Evolutionary conservation across 106 monocot species (phyloP), one percentile per base, ranked within the genome.

Genomic region (Allium cepa): DNA sequence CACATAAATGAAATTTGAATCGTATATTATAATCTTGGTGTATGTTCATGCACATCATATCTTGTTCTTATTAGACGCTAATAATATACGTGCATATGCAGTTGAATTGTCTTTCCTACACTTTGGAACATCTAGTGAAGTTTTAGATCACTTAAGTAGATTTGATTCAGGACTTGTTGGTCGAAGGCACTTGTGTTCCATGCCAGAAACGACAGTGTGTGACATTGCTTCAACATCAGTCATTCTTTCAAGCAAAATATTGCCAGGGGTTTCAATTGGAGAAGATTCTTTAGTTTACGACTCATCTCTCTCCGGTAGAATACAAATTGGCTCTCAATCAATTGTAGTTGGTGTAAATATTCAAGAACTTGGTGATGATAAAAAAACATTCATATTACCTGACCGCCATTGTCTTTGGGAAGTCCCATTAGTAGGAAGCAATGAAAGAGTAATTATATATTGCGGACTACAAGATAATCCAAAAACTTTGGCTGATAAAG

Each of bases 391-490:
- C 47, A 64, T 85, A 22, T 73, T 97, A 58, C 92, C 92, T 64
- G 82, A 86, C 71, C 82, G 82, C 9, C 88, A 92, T 71, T 97
- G 92, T 69, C 78, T 97, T 36, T 97, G 97, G 97, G 86, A 97
- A 80, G 89, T 92, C 55, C 97, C 97, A 12, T 76, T 97, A 59
- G 71, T 87, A 50, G 84, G 82, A 26, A 67, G 48, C 51, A 49
- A 45, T 14, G 77, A 56, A 76, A 89, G 73, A 62, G 71, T 90
- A 15, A 52, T 89, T 46, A 68, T 97, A 13, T 97, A 84, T 71
- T 92, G 97, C 76, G 92, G 97, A 11, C 72, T 97, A 26, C 86
- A 97, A 79, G 97, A 97, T 78, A 97, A 97, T 64, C 92, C 97
- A 61, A 97, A 97, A 76, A 71, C 14, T 67, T 62, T 75, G 8